A percentile compares a stretch with the other conserved stretches of the same genome.
phyloP scores from a whole-genome alignment of 2,329 filamentous ascomycete genomes.

The Zopfia rhizophila region DNA sequence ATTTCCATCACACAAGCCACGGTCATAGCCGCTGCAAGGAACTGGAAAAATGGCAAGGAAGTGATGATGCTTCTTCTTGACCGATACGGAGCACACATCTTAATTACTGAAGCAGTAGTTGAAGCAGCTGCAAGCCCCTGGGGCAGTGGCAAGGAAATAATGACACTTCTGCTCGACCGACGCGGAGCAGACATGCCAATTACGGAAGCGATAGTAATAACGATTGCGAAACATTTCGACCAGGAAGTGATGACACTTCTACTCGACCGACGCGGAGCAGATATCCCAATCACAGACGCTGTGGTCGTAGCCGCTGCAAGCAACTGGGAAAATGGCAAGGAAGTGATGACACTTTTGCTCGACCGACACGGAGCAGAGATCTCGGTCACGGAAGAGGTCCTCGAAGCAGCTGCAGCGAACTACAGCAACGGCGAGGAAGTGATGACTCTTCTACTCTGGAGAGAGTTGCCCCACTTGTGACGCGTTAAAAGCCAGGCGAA shows the following conservation, averaged over 20 bases:
- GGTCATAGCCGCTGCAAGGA: background rate
- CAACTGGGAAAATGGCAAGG: background rate
- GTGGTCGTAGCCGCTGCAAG: background rate
- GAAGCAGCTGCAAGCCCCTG: background rate
- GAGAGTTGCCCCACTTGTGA: too few species aligned
- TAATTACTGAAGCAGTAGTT: background rate
- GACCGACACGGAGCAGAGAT: background rate
- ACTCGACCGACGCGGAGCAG: background rate
- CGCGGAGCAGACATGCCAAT: background rate
- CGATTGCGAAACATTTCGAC: background rate
- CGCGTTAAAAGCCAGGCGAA: too few species aligned
- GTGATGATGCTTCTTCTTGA: background rate
- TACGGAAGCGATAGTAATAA: slow-evolving; percentile 7
- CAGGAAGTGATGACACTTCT: background rate
- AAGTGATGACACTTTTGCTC: slow-evolving; percentile 1
- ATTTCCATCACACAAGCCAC: background rate
- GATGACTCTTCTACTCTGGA: too few species aligned
- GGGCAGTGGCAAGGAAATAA: background rate
- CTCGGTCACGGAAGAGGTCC: slow-evolving; percentile 10
- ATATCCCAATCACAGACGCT: background rate
- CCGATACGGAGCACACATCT: background rate
- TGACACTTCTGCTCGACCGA: slow-evolving; percentile 1
- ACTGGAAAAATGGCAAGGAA: background rate
- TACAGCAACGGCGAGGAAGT: too few species aligned
- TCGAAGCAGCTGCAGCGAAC: slow-evolving; percentile 3